Evolutionary conservation across 2,329 filamentous ascomycete species (phyloP).

Genomic region (Scedosporium dehoogii): DNA sequence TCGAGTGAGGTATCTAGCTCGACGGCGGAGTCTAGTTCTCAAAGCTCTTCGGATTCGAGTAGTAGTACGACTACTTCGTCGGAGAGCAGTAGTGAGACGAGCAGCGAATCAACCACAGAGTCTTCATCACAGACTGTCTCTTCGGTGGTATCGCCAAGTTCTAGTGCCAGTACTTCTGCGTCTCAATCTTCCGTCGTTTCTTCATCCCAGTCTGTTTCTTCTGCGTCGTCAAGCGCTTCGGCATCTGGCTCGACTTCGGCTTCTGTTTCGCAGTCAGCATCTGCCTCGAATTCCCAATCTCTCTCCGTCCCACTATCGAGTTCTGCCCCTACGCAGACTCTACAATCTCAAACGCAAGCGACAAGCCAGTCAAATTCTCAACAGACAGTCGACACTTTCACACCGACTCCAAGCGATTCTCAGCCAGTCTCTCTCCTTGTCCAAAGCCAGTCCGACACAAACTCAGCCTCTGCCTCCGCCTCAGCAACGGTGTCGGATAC

Average conservation of each 20-base stretch:
- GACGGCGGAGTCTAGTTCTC: neutral
- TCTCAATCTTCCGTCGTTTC: neutral
- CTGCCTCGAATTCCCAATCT: neutral
- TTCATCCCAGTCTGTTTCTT: no score
- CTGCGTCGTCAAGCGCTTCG: no score
- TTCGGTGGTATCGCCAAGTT: neutral
- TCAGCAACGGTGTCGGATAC: neutral
- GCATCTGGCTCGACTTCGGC: neutral
- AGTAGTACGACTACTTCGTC: no score
- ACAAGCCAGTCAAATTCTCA: neutral
- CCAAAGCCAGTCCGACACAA: neutral
- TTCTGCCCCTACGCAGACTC: neutral
- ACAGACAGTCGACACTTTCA: neutral
- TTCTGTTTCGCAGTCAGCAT: neutral
- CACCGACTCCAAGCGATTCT: neutral
- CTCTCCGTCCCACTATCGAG: neutral
- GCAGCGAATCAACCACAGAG: neutral
- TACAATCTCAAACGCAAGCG: neutral
- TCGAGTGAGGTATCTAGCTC: neutral
- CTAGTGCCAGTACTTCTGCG: neutral
- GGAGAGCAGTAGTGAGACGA: neutral
- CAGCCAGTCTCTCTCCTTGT: neutral
- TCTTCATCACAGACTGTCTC: neutral
- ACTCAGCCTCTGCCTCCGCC: neutral
- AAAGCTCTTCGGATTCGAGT: neutral